Evolutionary conservation across 495 filamentous ascomycete genomes (phyloP).

Genomic region (Cetradonia linearis): DNA sequence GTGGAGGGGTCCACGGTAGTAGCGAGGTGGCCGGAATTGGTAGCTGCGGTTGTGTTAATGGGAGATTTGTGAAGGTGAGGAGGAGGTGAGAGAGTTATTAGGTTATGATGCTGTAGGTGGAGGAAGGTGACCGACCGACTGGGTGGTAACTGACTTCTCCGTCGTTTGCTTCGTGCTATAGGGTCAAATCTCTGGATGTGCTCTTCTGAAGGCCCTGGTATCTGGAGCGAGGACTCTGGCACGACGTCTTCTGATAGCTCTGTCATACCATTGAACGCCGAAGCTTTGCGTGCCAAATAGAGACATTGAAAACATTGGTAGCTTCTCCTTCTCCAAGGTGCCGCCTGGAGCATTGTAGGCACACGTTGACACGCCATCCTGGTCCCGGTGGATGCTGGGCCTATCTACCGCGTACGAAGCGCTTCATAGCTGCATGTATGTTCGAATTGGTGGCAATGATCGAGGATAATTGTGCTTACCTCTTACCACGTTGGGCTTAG

Average conservation of each 20-base stretch:
- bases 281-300: conserved; percentile 16
- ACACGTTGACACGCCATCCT: conserved; percentile 13
- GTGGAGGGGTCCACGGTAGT: conserved; percentile 85
- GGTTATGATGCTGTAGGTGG: background rate
- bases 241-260: conserved; percentile 33
- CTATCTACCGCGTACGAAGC: too few species aligned
- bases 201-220: conserved; percentile 28
- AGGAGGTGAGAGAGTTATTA: background rate
- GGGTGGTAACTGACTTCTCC: conserved; percentile 50
- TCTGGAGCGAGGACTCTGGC: conserved; percentile 34
- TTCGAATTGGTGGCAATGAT: background rate
- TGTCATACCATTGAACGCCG: conserved; percentile 17
- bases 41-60: conserved; percentile 50
- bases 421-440: background rate
- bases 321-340: background rate
- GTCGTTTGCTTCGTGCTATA: conserved; percentile 38
- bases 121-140: conserved; percentile 46
- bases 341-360: background rate
- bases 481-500: conserved; percentile 1
- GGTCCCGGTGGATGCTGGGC: background rate
- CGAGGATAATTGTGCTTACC: background rate
- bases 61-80: conserved; percentile 7
- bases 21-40: conserved; percentile 84
- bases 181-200: conserved; percentile 47
- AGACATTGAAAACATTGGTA: conserved; percentile 11